These are phyloP conservation scores for Blastosporella zonata DNA, from an alignment of 1,284 basidiomycete genomes.

Conservation along the genomic window DNA sequence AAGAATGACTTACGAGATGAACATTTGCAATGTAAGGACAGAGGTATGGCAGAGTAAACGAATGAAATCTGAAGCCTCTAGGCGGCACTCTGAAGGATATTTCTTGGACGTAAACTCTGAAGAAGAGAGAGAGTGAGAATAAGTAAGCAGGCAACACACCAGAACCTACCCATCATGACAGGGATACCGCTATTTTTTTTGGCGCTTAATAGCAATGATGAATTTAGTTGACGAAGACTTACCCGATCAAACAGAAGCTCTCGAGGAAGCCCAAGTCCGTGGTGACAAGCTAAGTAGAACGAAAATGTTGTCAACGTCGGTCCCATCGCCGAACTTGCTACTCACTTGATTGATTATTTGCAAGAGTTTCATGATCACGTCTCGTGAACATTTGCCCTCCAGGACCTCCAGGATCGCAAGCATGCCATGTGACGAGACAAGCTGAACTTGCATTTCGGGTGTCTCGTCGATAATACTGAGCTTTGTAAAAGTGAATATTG, in stretches of 20 bases:
- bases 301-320: constrained; percentile 1
- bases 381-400: constrained; percentile 78
- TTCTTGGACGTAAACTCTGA: constrained; percentile 90
- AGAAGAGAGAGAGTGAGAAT: constrained; percentile 12
- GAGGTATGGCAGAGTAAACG: constrained; percentile 90
- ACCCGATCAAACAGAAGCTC: constrained; percentile 93
- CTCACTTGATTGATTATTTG: constrained; percentile 87
- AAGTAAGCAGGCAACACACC: constrained; percentile 3
- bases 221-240: constrained; percentile 24
- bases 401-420: constrained; percentile 91
- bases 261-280: constrained; percentile 86
- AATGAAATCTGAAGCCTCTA: constrained; percentile 96
- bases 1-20: constrained; percentile 75
- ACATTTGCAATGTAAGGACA: constrained; percentile 94
- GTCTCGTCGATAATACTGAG: constrained; percentile 75
- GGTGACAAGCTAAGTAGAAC: constrained; percentile 71
- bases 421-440: constrained; percentile 92
- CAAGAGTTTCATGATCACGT: constrained; percentile 81
- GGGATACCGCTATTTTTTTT: constrained; percentile 71
- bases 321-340: constrained; percentile 6
- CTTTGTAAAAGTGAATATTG: constrained; percentile 38
- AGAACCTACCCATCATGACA: constrained; percentile 77
- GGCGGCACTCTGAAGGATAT: constrained; percentile 87
- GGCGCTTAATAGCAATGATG: not conserved
- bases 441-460: constrained; percentile 87